phyloP scores from a whole-genome alignment of 768 basidiomycete species.

The Kwoniella dendrophila region DNA sequence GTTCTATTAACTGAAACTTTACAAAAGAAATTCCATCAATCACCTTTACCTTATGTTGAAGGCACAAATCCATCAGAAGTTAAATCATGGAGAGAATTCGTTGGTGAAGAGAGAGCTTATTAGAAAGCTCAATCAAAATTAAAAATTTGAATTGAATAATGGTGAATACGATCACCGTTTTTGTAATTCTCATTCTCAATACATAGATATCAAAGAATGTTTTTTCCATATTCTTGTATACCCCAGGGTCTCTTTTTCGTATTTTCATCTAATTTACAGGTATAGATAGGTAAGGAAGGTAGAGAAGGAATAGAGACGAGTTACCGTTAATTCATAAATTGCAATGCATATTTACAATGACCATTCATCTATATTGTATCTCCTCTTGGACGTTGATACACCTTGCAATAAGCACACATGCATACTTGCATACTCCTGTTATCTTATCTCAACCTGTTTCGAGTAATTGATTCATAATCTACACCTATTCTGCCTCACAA shows the following conservation, averaged over 20 bases:
- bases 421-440: no score
- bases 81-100: conserved; percentile 79
- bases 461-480: no score
- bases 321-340: neutral
- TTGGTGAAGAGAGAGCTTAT: conserved; percentile 29
- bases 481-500: no score
- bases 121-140: neutral
- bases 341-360: conserved; percentile 1
- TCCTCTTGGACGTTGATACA: neutral
- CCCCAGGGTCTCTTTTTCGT: neutral
- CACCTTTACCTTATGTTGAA: conserved; percentile 68
- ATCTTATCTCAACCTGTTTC: no score
- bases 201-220: no score
- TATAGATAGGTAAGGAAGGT: neutral
- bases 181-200: no score
- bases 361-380: neutral
- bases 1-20: conserved; percentile 87
- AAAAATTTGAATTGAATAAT: no score
- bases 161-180: no score
- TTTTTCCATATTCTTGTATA: no score
- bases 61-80: conserved; percentile 90
- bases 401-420: no score
- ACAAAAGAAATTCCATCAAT: conserved; percentile 43
- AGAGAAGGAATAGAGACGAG: neutral
- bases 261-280: neutral